phyloP scores from a whole-genome alignment of 208 protist species.

The Leishmania gerbilli region DNA sequence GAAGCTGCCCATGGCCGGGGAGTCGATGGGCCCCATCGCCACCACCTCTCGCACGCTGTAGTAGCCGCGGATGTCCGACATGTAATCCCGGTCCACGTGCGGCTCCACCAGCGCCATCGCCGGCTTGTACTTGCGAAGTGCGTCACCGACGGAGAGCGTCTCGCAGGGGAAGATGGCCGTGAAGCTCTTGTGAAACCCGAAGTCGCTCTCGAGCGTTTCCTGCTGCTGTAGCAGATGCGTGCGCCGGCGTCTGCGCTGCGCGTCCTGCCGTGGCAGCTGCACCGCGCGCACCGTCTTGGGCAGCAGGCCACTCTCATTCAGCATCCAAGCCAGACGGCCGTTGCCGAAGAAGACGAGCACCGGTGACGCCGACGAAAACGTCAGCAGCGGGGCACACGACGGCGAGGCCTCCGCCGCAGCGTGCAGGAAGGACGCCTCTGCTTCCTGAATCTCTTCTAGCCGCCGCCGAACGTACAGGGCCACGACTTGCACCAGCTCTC shows the following conservation, averaged over 20 bases:
- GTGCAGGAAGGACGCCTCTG: conserved; percentile 37
- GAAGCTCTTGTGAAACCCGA: conserved; percentile 30
- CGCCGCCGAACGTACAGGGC: conserved; percentile 60
- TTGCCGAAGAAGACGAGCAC: conserved; percentile 74
- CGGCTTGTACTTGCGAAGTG: conserved; percentile 61
- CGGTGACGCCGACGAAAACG: conserved; percentile 45
- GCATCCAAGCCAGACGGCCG: conserved; percentile 60
- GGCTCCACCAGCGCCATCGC: conserved; percentile 71
- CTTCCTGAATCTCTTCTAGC: conserved; percentile 33
- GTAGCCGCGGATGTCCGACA: conserved; percentile 71
- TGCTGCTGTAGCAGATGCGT: conserved; percentile 34
- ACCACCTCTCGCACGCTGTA: conserved; percentile 75
- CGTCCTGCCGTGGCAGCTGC: conserved; percentile 46
- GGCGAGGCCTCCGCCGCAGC: neutral
- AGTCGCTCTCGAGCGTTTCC: conserved; percentile 14
- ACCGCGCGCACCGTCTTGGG: conserved; percentile 38
- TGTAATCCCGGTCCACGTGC: conserved; percentile 71
- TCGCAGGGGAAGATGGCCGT: conserved; percentile 56
- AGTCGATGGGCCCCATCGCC: conserved; percentile 63
- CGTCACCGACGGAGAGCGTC: conserved; percentile 53
- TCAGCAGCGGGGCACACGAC: neutral
- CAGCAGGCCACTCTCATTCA: conserved; percentile 52
- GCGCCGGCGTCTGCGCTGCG: conserved; percentile 31
- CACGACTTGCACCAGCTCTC: conserved; percentile 54
- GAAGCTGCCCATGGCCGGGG: conserved; percentile 73